Conservation (phyloP, 768 basidiomycete genomes). For the Termitomyces sp. region DNA sequence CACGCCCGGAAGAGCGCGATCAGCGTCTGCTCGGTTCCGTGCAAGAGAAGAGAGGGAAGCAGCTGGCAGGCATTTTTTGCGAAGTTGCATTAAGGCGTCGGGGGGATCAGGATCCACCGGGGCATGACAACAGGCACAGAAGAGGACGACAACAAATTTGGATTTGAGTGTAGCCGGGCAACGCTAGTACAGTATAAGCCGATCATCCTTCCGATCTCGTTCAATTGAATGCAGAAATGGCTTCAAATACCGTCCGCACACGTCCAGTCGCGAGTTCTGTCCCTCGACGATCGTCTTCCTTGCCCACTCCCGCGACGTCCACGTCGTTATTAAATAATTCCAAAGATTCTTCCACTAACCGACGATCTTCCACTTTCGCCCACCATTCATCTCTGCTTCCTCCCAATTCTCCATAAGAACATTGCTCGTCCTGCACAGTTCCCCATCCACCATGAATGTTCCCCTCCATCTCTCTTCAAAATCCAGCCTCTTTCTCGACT, state of each 20-base stretch:
- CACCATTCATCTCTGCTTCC: slow-evolving; percentile 16
- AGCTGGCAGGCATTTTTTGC: background rate
- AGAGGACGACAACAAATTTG: slow-evolving; percentile 1
- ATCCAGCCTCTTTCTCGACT: slow-evolving; percentile 8
- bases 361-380: slow-evolving; percentile 25
- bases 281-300: slow-evolving; percentile 12
- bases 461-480: slow-evolving; percentile 14
- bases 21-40: slow-evolving; percentile 6
- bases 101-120: slow-evolving; percentile 10
- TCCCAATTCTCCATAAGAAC: slow-evolving; percentile 19
- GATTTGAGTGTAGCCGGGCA: background rate
- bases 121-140: slow-evolving; percentile 11
- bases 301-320: slow-evolving; percentile 17
- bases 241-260: slow-evolving; percentile 6
- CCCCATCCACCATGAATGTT: slow-evolving; percentile 15
- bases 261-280: background rate
- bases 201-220: slow-evolving; percentile 11
- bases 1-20: background rate
- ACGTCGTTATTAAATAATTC: slow-evolving; percentile 11
- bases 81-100: slow-evolving; percentile 1
- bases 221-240: slow-evolving; percentile 8
- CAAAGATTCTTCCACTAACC: slow-evolving; percentile 5
- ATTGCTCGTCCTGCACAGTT: slow-evolving; percentile 7
- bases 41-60: background rate
- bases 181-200: slow-evolving; percentile 10